Evolutionary conservation across 2,329 filamentous ascomycete genomes (phyloP).

Genomic region (Triangularia setosa): DNA sequence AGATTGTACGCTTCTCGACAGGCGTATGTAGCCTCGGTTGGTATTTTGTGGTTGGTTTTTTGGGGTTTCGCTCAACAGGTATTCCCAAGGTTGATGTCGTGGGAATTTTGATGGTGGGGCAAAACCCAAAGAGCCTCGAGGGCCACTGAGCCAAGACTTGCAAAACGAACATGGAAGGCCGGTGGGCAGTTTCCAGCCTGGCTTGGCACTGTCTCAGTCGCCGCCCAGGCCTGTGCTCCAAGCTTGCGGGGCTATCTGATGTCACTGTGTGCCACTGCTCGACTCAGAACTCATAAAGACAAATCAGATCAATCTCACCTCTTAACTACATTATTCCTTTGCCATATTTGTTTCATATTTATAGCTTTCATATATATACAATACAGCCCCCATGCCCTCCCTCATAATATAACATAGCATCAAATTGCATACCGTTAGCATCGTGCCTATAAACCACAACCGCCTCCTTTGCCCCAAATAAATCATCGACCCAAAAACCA

Average conservation of each 20-base stretch:
- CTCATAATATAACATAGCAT: not conserved
- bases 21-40: not conserved
- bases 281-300: not conserved
- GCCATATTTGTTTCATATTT: not conserved
- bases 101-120: constrained; percentile 31
- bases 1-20: not conserved
- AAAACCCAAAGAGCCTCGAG: constrained; percentile 19
- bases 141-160: not conserved
- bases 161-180: too few relatives aligned
- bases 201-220: constrained; percentile 1
- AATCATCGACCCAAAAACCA: not conserved
- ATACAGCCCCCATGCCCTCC: not conserved
- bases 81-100: constrained; percentile 4
- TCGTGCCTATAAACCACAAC: not conserved
- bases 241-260: constrained; percentile 6
- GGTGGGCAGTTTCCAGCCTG: not conserved
- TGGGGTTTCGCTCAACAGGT: not conserved
- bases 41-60: not conserved
- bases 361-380: not conserved
- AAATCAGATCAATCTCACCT: not conserved
- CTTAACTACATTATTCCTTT: not conserved
- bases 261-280: not conserved
- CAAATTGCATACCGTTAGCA: not conserved
- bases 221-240: not conserved
- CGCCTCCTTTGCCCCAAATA: not conserved